Percentiles rank a stretch among this genome's conserved stretches.
Evolutionary conservation across 2,329 filamentous ascomycete species (phyloP).

Genomic region (Macrophomina pseudophaseolina): DNA sequence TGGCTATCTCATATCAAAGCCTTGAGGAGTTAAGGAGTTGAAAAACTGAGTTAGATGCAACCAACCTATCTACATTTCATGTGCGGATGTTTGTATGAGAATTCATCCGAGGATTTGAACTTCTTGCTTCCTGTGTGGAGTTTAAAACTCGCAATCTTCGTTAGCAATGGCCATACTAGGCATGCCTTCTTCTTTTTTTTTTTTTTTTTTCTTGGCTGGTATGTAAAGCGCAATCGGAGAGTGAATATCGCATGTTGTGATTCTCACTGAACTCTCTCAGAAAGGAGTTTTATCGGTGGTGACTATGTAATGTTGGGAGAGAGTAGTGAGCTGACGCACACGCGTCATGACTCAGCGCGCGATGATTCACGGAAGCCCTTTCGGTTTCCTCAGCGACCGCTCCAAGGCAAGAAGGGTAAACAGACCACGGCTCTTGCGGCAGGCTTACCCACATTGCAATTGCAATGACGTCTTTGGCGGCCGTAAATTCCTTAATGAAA

Average conservation of each 20-base stretch:
- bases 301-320: not conserved
- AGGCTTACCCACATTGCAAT: not conserved
- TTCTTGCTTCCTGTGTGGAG: too few relatives aligned
- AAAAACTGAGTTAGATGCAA: too few relatives aligned
- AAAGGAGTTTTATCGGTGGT: not conserved
- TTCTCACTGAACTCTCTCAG: not conserved
- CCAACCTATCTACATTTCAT: too few relatives aligned
- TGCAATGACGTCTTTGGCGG: not conserved
- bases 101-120: too few relatives aligned
- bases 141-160: too few relatives aligned
- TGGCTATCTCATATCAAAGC: too few relatives aligned
- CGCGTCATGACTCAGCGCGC: not conserved
- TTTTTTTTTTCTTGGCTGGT: too few relatives aligned
- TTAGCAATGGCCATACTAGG: too few relatives aligned
- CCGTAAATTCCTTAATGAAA: not conserved
- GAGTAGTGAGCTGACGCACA: not conserved
- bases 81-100: too few relatives aligned
- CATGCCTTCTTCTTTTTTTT: too few relatives aligned
- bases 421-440: not conserved
- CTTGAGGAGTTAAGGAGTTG: too few relatives aligned
- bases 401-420: not conserved
- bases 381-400: conserved; percentile 4
- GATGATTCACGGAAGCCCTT: not conserved
- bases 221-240: not conserved
- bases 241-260: not conserved